These are phyloP conservation scores for Phytophthora litchii DNA, from an alignment of 352 stramenopile genomes.

Conservation along the genomic window DNA sequence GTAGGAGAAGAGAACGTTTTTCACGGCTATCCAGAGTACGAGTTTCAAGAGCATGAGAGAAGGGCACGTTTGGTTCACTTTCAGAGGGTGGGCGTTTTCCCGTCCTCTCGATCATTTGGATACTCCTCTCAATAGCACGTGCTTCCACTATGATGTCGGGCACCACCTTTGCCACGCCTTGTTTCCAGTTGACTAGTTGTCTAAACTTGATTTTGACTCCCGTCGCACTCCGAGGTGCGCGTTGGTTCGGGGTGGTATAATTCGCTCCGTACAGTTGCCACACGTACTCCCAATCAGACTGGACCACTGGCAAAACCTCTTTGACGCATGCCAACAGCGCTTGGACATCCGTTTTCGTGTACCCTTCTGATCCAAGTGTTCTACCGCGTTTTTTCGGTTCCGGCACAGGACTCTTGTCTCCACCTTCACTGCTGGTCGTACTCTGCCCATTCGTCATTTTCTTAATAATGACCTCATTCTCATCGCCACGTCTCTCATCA, in stretches of 20 bases:
- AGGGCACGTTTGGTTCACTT: conserved; percentile 11
- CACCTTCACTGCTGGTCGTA: conserved; percentile 17
- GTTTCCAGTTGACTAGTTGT: conserved; percentile 43
- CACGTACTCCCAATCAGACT: conserved; percentile 35
- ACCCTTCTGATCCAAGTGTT: conserved; percentile 40
- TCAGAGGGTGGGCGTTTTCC: conserved; percentile 22
- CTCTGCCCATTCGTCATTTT: neutral
- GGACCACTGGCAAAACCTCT: conserved; percentile 30
- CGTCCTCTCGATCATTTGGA: neutral
- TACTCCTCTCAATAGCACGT: conserved; percentile 28
- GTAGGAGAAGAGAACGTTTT: conserved; percentile 3
- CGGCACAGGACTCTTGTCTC: conserved; percentile 1
- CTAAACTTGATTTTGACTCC: conserved; percentile 48
- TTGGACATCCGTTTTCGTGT: conserved; percentile 27
- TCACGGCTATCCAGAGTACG: conserved; percentile 2
- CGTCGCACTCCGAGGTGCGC: conserved; percentile 21
- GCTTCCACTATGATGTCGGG: conserved; percentile 34
- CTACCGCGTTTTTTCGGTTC: conserved; percentile 27
- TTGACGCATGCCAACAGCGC: conserved; percentile 35
- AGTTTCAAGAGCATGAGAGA: conserved; percentile 12
- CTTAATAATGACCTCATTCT: neutral
- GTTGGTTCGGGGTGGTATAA: conserved; percentile 34
- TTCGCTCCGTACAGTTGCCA: conserved; percentile 39
- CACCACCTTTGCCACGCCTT: conserved; percentile 6
- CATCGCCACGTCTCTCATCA: conserved; percentile 3